Evolutionary conservation across 1,284 basidiomycete genomes (phyloP), one percentile per base, ranked within the genome.

Genomic region (Wolfiporia cocos): DNA sequence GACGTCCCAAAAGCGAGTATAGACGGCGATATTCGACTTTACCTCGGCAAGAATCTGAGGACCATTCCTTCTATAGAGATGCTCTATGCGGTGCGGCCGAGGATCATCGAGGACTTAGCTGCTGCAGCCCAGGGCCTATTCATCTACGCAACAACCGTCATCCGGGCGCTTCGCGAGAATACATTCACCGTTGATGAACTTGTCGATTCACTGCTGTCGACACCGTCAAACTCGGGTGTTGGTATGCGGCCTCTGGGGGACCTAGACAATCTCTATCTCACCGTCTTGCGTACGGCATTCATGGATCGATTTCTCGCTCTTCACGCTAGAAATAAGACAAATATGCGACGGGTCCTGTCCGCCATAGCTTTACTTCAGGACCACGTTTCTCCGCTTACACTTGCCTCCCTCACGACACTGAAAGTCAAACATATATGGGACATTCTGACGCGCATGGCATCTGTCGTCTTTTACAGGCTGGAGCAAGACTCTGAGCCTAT

Each of bases 351-450:
- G 9, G 38, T 44, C 4, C 33, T 44, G 2, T 32, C 38, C 17
- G 22, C 17, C 24, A 41, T 44, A 20, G 32, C 38, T 2, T 9
- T 44, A 21, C 32, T 40, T 17, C 38, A 36, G 19, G 43, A 44
- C 17, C 43, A 34, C 14, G 18, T 44, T 2, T 29, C 38, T 3
- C 37, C 28, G 12, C 18, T 34, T 5, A 32, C 38, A 5, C 19
- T 44, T 10, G 22, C 39, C 19, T 11, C 20, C 2, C 38, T 44
- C 4, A 15, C 31, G 10, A 31, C 38, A 10, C 29, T 36, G 15
- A 7, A 31, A 3, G 32, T 40, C 3, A 20, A 33, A 4, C 30
- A 32, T 9, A 38, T 44, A 5, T 22, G 20, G 10, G 35, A 32
- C 4, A 29, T 44, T 4, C 22, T 44, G 5, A 5, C 28, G 5